Evolutionary conservation across 768 basidiomycete genomes (phyloP), one percentile per base, ranked within the genome.

Genomic region (Serendipita sp.): DNA sequence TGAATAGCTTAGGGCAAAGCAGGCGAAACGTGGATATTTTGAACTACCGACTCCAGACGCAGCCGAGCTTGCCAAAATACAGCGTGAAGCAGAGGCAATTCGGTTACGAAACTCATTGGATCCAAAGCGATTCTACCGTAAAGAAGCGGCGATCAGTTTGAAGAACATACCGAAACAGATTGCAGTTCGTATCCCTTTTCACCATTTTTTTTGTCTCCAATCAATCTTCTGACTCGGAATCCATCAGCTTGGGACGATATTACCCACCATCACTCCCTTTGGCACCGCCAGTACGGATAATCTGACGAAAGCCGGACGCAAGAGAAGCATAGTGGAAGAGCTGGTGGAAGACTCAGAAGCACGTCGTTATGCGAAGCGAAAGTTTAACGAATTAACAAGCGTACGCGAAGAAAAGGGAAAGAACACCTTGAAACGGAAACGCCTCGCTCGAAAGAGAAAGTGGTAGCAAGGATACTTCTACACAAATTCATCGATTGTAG

Each of bases 81-180:
- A 91, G 68, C 85, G 87, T 60, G 91, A 96, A 74, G 85, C 91
- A 11, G 88, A 94, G 70, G 86, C 93, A 0, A 75, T 94, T 62
- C 85, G 90, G 31, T 75, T 96, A 51, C 82, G 86, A 58, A 91
- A 91, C 70, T 86, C 90, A 63, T 79, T 96, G 20, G 93, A 96
- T 68, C 91, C 91, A 17, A 96, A 95, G 71, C 81, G 89, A 22
- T 94, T 94, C 74, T 90, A 93, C 74, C 77, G 83, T 65, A 92
- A 89, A 71, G 88, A 92, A 50, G 85, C 53, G 9, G 53, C 11
- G 5, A 58, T 58, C 17, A 86, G 64, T 86, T 88, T 3, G 88
- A 93, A 72, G 82, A 86, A 9, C 86, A 86, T 92, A 3, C 88
- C 90, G 7, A 91, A 92, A 72, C 84, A 90, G 71, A 94, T 94